Base-by-base conservation (phyloP, 768 basidiomycete species). In the Goffeauzyma gilvescens region DNA sequence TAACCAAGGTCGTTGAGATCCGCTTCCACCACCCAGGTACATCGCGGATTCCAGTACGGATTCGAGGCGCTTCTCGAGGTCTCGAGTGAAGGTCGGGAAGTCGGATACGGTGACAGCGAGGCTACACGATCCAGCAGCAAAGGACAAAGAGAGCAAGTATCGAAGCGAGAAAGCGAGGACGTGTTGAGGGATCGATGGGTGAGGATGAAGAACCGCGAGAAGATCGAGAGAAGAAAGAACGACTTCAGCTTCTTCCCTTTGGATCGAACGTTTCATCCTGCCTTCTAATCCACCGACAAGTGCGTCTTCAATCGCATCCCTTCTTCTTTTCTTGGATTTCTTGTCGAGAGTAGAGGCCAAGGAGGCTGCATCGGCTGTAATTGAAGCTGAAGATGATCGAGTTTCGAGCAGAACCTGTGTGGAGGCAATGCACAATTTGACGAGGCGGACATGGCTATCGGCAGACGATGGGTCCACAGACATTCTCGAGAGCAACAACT, bases 321-420 rank as follows among this genome's bases (percentile, higher is more conserved):
- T 41, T 22, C 50, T 56, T 8, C 59, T 34, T 41, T 60, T 60
- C 50, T 60, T 60, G 4, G 57, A 56, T 33, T 50, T 46, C 47
- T 55, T 58, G n/a, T 33, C 39, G 12, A 33, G 34, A 6, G 32
- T 42, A 24, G 37, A 47, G 9, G 38, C 44, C n/a, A 22, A 6
- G 5, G 41, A 34, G n/a, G 12, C 37, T 14, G 32, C 44, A 10
- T 32, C 28, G 21, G 25, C 31, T 26, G 23, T 14, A 15, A 43
- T 33, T 7, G 49, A 18, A 14, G 9, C n/a, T n/a, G n/a, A n/a
- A n/a, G n/a, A n/a, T n/a, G n/a, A n/a, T n/a, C n/a, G n/a, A n/a
- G 47, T 30, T n/a, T 55, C 51, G 15, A 41, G 10, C 55, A 20
- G 5, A 46, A 44, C 3, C 46, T 47, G 2, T n/a, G 55, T 32